Percentiles rank a stretch among this genome's conserved stretches.
phyloP scores from a whole-genome alignment of 1,284 basidiomycete genomes.

The Trichosporon sp. region DNA sequence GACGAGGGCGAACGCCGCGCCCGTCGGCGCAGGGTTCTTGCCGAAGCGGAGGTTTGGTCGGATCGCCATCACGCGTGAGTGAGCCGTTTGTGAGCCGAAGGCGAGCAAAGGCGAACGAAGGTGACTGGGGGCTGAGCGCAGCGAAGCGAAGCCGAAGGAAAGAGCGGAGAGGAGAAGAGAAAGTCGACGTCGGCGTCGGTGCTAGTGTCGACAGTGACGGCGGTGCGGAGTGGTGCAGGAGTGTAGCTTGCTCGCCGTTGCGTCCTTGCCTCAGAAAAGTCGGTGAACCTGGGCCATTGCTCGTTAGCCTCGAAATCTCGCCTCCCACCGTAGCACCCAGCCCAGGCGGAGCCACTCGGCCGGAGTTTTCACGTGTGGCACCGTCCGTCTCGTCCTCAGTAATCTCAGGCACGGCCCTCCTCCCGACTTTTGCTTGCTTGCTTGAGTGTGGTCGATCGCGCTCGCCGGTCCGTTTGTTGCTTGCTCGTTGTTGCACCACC shows the following conservation, averaged over 20 bases:
- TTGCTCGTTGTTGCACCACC: not conserved
- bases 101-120: not conserved
- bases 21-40: conserved; percentile 21
- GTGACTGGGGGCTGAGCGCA: no score
- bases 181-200: not conserved
- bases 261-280: not conserved
- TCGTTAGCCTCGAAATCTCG: conserved; percentile 24
- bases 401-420: conserved; percentile 16
- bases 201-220: not conserved
- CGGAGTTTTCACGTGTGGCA: conserved; percentile 25
- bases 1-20: conserved; percentile 45
- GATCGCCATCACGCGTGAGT: not conserved
- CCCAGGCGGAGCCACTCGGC: not conserved
- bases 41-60: conserved; percentile 9
- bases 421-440: conserved; percentile 28
- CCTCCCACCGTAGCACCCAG: not conserved
- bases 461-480: not conserved
- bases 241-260: not conserved
- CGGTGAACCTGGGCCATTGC: not conserved
- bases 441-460: not conserved
- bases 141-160: no score
- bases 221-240: not conserved
- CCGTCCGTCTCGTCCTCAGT: conserved; percentile 6
- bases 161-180: not conserved
- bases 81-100: not conserved